Conservation (phyloP, 129 eudicot species). For the Dittrichia graveolens region DNA sequence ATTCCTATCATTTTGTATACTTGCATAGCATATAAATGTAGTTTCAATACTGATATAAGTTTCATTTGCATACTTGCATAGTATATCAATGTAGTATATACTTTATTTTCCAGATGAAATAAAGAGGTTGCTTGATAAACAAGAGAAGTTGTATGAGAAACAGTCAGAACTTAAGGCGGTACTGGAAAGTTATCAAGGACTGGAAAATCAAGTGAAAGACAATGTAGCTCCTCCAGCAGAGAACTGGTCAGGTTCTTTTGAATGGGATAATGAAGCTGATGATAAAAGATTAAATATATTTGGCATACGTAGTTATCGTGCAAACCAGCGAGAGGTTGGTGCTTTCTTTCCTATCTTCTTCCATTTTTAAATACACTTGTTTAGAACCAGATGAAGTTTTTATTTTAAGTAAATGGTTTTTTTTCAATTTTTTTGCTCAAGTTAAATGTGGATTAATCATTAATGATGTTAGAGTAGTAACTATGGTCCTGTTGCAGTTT, state of each 20-base stretch:
- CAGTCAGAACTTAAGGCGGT: slow-evolving; percentile 82
- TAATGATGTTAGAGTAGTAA: too few relatives aligned
- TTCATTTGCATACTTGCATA: background rate
- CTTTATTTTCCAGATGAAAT: slow-evolving; percentile 63
- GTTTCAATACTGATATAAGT: background rate
- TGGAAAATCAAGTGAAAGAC: slow-evolving; percentile 42
- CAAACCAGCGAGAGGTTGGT: slow-evolving; percentile 88
- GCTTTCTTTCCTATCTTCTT: slow-evolving; percentile 3
- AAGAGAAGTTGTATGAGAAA: slow-evolving; percentile 75
- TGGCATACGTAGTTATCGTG: slow-evolving; percentile 86
- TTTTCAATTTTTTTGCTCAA: too few relatives aligned
- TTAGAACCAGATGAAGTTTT: background rate
- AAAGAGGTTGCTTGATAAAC: slow-evolving; percentile 72
- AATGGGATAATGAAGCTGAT: slow-evolving; percentile 81
- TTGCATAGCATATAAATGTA: too few relatives aligned
- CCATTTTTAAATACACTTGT: background rate
- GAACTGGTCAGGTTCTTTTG: slow-evolving; percentile 85
- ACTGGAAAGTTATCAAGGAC: slow-evolving; percentile 58
- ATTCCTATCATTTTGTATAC: too few relatives aligned
- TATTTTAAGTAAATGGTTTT: background rate
- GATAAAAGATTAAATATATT: slow-evolving; percentile 80
- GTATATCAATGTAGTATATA: slow-evolving; percentile 1
- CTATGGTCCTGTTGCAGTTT: too few relatives aligned
- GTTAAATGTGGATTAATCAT: too few relatives aligned
- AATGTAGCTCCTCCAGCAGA: slow-evolving; percentile 50